phyloP scores from a whole-genome alignment of 768 basidiomycete species.

The Baorangia bicolor region DNA sequence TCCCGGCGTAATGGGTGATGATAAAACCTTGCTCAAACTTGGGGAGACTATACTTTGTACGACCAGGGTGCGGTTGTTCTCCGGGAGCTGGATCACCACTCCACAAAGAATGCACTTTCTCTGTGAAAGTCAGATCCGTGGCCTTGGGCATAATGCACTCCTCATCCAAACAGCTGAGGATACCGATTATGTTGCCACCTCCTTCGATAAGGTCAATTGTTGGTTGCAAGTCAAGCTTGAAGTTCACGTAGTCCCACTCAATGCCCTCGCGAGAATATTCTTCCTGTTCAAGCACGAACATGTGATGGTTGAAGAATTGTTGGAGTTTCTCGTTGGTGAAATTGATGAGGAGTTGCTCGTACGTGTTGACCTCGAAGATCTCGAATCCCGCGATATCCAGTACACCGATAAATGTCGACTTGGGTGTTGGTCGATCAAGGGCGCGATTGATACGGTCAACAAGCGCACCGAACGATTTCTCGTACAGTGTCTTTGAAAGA shows the following conservation, averaged over 20 bases:
- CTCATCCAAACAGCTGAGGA: conserved; percentile 91
- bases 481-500: conserved; percentile 93
- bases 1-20: conserved; percentile 94
- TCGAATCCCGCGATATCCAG: conserved; percentile 99
- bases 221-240: conserved; percentile 94
- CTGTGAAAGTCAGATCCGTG: conserved; percentile 90
- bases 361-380: conserved; percentile 91
- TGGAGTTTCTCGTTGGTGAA: conserved; percentile 99
- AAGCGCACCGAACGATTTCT: conserved; percentile 91
- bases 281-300: conserved; percentile 99
- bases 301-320: conserved; percentile 98
- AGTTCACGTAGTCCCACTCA: conserved; percentile 98
- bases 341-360: conserved; percentile 98
- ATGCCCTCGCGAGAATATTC: conserved; percentile 96
- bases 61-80: conserved; percentile 66
- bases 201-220: conserved; percentile 98
- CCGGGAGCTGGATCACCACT: conserved; percentile 37
- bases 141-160: conserved; percentile 99
- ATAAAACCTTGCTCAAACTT: conserved; percentile 94
- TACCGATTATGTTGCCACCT: conserved; percentile 68
- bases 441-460: conserved; percentile 96
- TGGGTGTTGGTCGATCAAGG: conserved; percentile 87
- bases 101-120: conserved; percentile 88
- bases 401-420: conserved; percentile 95
- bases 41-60: conserved; percentile 80